phyloP scores from a whole-genome alignment of 176 grass and related monocot genomes.

The Bolboschoenus planiculmis region DNA sequence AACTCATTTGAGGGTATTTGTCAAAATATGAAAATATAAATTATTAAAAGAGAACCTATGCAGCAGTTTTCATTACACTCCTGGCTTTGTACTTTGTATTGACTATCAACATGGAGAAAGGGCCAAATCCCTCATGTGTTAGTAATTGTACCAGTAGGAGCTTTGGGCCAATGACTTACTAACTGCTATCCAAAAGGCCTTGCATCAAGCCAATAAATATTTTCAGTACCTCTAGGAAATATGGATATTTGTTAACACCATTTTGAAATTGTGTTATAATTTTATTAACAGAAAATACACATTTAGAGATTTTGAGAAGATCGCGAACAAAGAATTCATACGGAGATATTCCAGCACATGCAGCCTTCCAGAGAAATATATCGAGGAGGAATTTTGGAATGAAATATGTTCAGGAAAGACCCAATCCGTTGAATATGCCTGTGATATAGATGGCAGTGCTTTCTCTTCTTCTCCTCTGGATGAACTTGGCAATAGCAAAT shows the following conservation, averaged over 20 bases:
- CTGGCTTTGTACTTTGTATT: background rate
- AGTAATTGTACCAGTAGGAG: background rate
- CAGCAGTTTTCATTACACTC: background rate
- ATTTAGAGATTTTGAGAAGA: conserved; percentile 90
- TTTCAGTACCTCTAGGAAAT: conserved; percentile 3
- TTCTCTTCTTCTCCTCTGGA: conserved; percentile 84
- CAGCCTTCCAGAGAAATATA: conserved; percentile 62
- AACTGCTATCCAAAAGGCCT: background rate
- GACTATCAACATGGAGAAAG: background rate
- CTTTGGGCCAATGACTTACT: background rate
- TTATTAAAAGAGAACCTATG: background rate
- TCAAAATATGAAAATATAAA: background rate
- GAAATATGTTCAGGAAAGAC: conserved; percentile 91
- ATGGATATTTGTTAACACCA: background rate
- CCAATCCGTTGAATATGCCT: conserved; percentile 95
- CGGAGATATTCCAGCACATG: conserved; percentile 82
- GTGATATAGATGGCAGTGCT: conserved; percentile 95
- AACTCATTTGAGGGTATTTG: background rate
- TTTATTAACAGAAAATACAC: conserved; percentile 72
- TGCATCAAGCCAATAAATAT: background rate
- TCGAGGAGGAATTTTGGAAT: conserved; percentile 97
- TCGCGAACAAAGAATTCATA: conserved; percentile 85
- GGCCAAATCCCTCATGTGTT: background rate
- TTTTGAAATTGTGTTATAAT: conserved; percentile 1
- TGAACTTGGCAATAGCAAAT: conserved; percentile 81